A percentile compares a stretch with the other conserved stretches of the same genome.
Conservation (phyloP, 2,329 filamentous ascomycete species). For the Claviceps fusiformis region DNA sequence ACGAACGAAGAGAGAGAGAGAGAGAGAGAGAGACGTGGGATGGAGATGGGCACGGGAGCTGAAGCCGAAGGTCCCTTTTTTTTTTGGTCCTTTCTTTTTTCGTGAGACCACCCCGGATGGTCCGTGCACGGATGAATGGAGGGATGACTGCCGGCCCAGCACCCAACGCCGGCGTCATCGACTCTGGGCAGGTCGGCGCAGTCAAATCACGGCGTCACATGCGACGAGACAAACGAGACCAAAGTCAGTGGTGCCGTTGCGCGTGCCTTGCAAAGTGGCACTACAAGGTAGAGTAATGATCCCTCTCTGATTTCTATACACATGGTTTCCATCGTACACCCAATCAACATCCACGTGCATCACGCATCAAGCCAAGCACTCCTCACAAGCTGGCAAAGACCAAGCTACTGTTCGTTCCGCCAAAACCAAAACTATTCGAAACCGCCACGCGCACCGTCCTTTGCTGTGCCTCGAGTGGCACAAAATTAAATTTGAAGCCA, state of each 20-base stretch:
- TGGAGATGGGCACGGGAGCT: neutral
- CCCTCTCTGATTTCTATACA: neutral
- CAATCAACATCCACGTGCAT: no score
- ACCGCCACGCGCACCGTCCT: constrained; percentile 59
- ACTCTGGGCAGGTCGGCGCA: neutral
- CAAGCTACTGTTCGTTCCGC: constrained; percentile 84
- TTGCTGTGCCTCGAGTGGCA: constrained; percentile 57
- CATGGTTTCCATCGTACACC: neutral
- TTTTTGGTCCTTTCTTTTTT: neutral
- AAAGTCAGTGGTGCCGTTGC: neutral
- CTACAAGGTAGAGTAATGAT: neutral
- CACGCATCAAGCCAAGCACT: no score
- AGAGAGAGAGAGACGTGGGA: neutral
- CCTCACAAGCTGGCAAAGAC: constrained; percentile 44
- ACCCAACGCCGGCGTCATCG: neutral
- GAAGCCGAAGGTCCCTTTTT: neutral
- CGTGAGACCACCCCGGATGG: neutral
- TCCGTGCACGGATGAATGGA: constrained; percentile 1
- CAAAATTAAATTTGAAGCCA: constrained; percentile 72
- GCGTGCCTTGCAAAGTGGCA: neutral
- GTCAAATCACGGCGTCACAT: neutral
- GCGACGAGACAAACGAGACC: neutral
- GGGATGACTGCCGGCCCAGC: neutral
- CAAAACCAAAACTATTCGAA: constrained; percentile 96
- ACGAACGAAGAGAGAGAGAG: neutral